Evolutionary conservation across 2,329 filamentous ascomycete genomes (phyloP), one percentile per base, ranked within the genome.

Genomic region (Sarocladium oryzae): DNA sequence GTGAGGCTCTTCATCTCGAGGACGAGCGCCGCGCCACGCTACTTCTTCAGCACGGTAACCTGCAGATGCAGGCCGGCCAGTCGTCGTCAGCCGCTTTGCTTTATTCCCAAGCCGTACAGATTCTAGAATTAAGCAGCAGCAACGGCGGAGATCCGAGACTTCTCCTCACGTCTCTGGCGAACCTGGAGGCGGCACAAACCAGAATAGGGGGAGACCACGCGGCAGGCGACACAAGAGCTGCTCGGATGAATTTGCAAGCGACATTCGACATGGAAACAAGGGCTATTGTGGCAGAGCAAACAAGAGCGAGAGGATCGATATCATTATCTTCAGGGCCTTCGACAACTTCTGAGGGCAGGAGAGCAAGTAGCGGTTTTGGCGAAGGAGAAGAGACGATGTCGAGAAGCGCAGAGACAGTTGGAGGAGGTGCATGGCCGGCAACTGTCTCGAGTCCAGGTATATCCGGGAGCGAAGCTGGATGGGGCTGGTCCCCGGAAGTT

Each of bases 101-200:
- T 8, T 49, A 49, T 32, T n/a, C 30, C 16, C 46, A 49, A 28
- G 46, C 46, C 20, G 46, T 49, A 18, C 46, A 49, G 20, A 20
- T 24, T 5, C 20, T 49, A 4, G 16, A 43, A 26, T 13, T 13
- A 7, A 13, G 40, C 21, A 28, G 21, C 23, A 20, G 28, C 15
- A 37, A 10, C 16, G 61, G 62, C 35, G 60, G 58, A 9, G 65
- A 67, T 48, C 63, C 66, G 54, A 61, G 65, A 20, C 55, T 66
- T 13, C 56, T 63, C 16, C 57, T 61, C 45, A 62, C 62, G 4
- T 63, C 63, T n/a, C 54, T 67, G n/a, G 61, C 63, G 15, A 67
- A 67, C 51, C 56, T 67, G 20, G 65, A 67, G 49, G 60, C 53
- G 9, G 58, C 62, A 3, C 53, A 65, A 18, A 55, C 52, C 43